Base-by-base conservation (phyloP, 2,329 filamentous ascomycete species). In the Dactylellina parvicollis region DNA sequence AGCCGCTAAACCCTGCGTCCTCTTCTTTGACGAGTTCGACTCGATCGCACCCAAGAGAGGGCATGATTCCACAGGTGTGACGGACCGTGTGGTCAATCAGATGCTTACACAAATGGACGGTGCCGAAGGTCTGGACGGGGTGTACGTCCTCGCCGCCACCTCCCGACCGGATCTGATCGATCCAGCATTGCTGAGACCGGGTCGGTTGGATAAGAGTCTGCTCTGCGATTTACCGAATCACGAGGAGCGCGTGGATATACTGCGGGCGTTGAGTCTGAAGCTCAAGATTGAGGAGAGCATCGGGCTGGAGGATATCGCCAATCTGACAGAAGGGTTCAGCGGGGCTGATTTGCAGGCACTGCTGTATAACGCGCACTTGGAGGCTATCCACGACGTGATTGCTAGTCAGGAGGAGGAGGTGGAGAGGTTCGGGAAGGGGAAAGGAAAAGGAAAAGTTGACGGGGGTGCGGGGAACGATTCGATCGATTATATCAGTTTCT, bases 11-110 rank as follows among this genome's bases (percentile, higher is more conserved):
- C 96, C 96, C 0, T 98, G 95, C 77, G 91, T 99, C 3, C 84
- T 99, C 7, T 99, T 99, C 85, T 99, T 99, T 79, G 95, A 99
- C 79, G 95, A 99, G 80, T 99, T 99, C 79, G 95, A 99, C 82
- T 93, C 91, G 38, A 98, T 99, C 75, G 96, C 96, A 0, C 95
- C 95, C 1, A 99, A 98, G 82, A 87, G 95, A 82, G 95, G 95
- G 0, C 95, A 99, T 79, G 96, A 99, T 80, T 95, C 90, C 1
- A 99, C 95, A 0, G 95, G 96, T 76, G 96, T 99, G n/a, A 99
- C 95, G 0, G 96, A 99, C 81, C 88, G 96, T 36, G 96, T 99
- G 0, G 95, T 99, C 77, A 99, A 99, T 80, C 96, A 99, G 83
- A 88, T 99, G 66, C 86, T 99, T 9, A 99, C 96, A 0, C 94